A percentile compares a stretch with the other conserved stretches of the same genome.
Conservation (phyloP, 768 basidiomycete species). For the Glaciozyma martinii region DNA sequence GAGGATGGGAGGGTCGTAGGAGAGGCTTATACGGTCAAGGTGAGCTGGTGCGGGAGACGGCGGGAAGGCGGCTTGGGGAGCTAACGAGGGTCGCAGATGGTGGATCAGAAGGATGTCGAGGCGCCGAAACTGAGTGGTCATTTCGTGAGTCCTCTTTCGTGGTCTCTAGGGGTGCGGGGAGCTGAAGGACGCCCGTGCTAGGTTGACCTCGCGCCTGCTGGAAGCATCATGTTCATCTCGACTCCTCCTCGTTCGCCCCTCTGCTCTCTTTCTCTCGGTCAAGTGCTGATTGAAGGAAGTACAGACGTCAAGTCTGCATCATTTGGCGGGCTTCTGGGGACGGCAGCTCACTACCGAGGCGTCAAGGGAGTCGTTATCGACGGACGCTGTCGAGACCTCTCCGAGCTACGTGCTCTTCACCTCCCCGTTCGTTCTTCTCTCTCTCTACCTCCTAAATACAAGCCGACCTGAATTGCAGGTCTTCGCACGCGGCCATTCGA, state of each 20-base stretch:
- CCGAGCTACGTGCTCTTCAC: conserved; percentile 57
- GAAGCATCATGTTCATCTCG: conserved; percentile 63
- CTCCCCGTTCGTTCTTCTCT: conserved; percentile 50
- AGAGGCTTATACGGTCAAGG: conserved; percentile 74
- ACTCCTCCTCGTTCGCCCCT: conserved; percentile 56
- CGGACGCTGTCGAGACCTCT: conserved; percentile 66
- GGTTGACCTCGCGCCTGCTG: conserved; percentile 56
- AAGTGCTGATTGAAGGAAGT: neutral
- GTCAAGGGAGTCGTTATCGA: conserved; percentile 64
- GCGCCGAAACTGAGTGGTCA: conserved; percentile 61
- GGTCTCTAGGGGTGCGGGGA: neutral
- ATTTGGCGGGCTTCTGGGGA: conserved; percentile 17
- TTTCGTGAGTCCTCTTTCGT: conserved; percentile 48
- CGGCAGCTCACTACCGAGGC: conserved; percentile 62
- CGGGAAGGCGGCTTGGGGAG: neutral
- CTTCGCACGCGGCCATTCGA: conserved; percentile 71
- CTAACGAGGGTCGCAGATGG: conserved; percentile 47
- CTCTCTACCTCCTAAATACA: neutral
- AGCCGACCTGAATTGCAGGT: conserved; percentile 38
- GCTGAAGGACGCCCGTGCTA: neutral
- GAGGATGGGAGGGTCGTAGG: conserved; percentile 49
- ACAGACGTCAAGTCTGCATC: conserved; percentile 19
- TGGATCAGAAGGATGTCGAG: conserved; percentile 49
- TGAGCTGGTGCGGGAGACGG: conserved; percentile 2
- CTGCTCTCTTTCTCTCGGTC: neutral